Base-by-base conservation (phyloP, 768 basidiomycete genomes). In the Lentinula lateritia region DNA sequence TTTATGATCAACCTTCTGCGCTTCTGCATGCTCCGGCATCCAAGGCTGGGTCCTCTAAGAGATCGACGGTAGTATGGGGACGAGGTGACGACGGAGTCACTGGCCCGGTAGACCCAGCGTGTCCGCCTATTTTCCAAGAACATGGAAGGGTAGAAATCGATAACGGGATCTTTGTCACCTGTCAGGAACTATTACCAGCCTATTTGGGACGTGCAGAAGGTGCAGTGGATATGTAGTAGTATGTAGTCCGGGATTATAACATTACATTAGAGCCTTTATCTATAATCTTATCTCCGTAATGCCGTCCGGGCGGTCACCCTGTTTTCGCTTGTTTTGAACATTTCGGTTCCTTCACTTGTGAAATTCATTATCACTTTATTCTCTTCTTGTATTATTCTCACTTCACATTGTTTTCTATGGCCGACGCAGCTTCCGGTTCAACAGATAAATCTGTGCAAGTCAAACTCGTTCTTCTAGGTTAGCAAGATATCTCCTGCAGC, bases 391-490 rank as follows among this genome's bases (percentile, higher is more conserved):
- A 62, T 61, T 43, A 59, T 62, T 15, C 23, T 65, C 65, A 20
- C 62, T 62, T 65, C 61, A 39, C 38, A 65, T 65, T 63, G 62
- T 67, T 67, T 69, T 71, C 66, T 62, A 92, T 93, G 92, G 77
- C 88, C 46, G 90, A 93, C 70, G 73, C 85, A 73, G 85, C 87
- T 68, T 86, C 89, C 66, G 86, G 86, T 62, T 81, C 88, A 42
- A 78, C 79, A 61, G 92, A 94, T 75, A 95, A 92, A 75, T 94
- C 95, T 66, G 89, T 97, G 9, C 96, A 98, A 76, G 96, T 99
- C 65, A 99, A 99, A 75, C 88, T 99, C 52, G 96, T 98, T 64
- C 83, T 98, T 18, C 83, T 99, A 65, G 96, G 95, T 95, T 68
- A 71, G 86, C 1, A 34, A 58, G 70, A 32, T 64, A 23, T 50